A percentile compares a stretch with the other conserved stretches of the same genome.
Evolutionary conservation across 2,329 filamentous ascomycete genomes (phyloP).

Genomic region (Colletotrichum liaoningense): DNA sequence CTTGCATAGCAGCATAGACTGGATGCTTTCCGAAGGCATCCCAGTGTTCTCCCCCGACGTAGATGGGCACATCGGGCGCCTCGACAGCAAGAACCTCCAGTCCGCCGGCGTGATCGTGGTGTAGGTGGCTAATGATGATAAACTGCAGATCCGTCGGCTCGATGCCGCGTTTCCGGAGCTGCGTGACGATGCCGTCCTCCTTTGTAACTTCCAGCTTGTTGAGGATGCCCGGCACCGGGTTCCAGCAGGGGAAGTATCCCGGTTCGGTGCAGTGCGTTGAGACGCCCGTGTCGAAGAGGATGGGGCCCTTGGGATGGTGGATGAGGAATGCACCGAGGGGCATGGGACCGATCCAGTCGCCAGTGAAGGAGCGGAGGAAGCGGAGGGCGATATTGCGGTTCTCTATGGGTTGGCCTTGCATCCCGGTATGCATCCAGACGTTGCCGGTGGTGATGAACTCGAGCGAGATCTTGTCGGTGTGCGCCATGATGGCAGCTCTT

Average conservation of each 20-base stretch:
- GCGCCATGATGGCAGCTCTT: neutral
- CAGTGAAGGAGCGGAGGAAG: constrained; percentile 37
- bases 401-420: constrained; percentile 36
- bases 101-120: constrained; percentile 42
- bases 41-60: constrained; percentile 43
- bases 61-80: constrained; percentile 43
- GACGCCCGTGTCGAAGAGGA: constrained; percentile 41
- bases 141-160: constrained; percentile 41
- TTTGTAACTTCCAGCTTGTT: constrained; percentile 26
- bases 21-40: constrained; percentile 42
- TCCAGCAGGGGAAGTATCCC: constrained; percentile 39
- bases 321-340: constrained; percentile 40
- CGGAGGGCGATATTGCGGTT: constrained; percentile 37
- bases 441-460: constrained; percentile 40
- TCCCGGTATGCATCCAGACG: constrained; percentile 35
- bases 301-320: constrained; percentile 37
- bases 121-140: constrained; percentile 43
- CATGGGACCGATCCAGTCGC: constrained; percentile 36
- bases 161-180: constrained; percentile 35
- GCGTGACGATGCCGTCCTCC: constrained; percentile 37
- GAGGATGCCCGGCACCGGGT: constrained; percentile 30
- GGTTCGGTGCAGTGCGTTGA: constrained; percentile 37
- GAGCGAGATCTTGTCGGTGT: constrained; percentile 8
- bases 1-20: constrained; percentile 42
- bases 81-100: constrained; percentile 41